Base-by-base conservation (phyloP, 768 basidiomycete species). In the Lentinula guzmanii region DNA sequence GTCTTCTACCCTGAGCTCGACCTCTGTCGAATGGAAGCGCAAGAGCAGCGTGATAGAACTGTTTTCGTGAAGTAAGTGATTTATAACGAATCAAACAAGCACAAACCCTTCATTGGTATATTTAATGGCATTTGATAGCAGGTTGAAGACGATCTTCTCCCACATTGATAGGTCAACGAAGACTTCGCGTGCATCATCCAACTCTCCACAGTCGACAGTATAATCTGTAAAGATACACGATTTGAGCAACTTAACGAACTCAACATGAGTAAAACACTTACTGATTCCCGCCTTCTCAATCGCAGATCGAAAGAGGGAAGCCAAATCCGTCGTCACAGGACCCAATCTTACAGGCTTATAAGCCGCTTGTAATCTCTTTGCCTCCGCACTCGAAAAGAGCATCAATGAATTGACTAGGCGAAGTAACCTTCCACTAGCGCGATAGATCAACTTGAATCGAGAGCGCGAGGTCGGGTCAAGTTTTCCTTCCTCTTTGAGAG, bases 91-190 rank as follows among this genome's bases (percentile, higher is more conserved):
- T 11, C 39, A 41, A 15, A 41, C 39, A 15, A 5, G 16, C 5
- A 57, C 41, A n/a, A 31, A 42, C 51, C 51, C 51, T 28, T 21
- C 28, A 24, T n/a, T 34, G 4, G 61, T 55, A 45, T 61, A 61
- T 37, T 61, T 61, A 18, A 61, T 28, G 9, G 61, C 61, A 21
- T 61, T 61, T 6, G 52, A 55, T 1, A 61, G 54, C 28, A 61
- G 31, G 24, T 61, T 61, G 61, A 61, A 61, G 5, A 61, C 39
- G 28, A 61, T 61, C 53, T 61, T 61, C 61, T 61, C 61, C 61
- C 61, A 61, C 61, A 61, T 61, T 5, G 51, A 41, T 24, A 56
- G 33, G 34, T 61, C 53, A 28, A 61, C 54, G 33, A 42, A 61
- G 11, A 52, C 61, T n/a, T 54, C 61, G 34, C 53, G 53, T 15